A percentile compares a stretch with the other conserved stretches of the same genome.
phyloP scores from a whole-genome alignment of 2,329 filamentous ascomycete genomes.

The Taxawa tesnikishii region DNA sequence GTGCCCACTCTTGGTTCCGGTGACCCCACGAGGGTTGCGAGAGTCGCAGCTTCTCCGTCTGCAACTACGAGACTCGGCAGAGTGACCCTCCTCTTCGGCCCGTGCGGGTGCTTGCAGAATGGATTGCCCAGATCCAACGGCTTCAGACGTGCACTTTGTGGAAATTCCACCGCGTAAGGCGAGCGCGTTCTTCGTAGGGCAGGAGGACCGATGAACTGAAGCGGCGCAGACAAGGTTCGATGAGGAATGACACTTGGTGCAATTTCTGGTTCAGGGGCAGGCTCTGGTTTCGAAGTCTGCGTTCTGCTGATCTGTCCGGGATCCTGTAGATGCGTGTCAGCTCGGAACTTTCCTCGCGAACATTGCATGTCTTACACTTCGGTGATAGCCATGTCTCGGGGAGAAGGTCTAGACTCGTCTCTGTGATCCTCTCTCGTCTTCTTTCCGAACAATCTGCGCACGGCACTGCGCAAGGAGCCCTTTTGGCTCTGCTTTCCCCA shows the following conservation, averaged over 20 bases:
- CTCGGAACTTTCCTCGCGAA: background rate
- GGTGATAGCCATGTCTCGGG: conserved; percentile 19
- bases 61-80: conserved; percentile 17
- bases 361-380: conserved; percentile 11
- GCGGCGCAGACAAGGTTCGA: conserved; percentile 13
- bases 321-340: conserved; percentile 7
- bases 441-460: conserved; percentile 23
- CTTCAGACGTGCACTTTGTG: conserved; percentile 21
- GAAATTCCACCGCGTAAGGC: conserved; percentile 23
- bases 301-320: conserved; percentile 6
- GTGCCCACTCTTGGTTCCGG: conserved; percentile 4
- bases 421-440: conserved; percentile 15
- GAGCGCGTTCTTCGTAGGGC: conserved; percentile 12
- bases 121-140: conserved; percentile 21
- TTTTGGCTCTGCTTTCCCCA: conserved; percentile 10
- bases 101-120: conserved; percentile 11
- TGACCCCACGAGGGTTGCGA: conserved; percentile 6
- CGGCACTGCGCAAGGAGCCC: conserved; percentile 21
- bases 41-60: conserved; percentile 13
- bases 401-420: conserved; percentile 8
- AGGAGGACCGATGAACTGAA: conserved; percentile 8
- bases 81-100: conserved; percentile 12
- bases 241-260: conserved; percentile 6
- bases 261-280: conserved; percentile 4
- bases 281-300: conserved; percentile 4